Percentiles rank a stretch among this genome's conserved stretches.
These are phyloP conservation scores for Citrus maxima DNA, from an alignment of 345 rosid species.

Conservation along the genomic window DNA sequence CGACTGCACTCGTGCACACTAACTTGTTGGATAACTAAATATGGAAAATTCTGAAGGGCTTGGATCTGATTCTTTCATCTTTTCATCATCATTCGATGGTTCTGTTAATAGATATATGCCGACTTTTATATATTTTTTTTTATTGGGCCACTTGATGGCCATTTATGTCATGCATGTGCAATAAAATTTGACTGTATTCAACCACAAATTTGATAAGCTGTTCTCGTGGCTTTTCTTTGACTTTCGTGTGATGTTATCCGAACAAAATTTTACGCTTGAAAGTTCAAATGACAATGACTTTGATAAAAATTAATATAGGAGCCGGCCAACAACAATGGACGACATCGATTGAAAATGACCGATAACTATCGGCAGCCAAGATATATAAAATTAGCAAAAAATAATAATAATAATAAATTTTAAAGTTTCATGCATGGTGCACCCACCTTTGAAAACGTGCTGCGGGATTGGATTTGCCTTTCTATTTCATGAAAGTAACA, in stretches of 20 bases:
- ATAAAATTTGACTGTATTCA: neutral
- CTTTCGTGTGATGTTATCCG: neutral
- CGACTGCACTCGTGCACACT: neutral
- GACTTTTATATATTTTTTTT: neutral
- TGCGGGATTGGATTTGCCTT: neutral
- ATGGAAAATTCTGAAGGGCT: neutral
- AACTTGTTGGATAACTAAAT: neutral
- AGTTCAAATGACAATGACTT: neutral
- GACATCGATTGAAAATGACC: constrained; percentile 3
- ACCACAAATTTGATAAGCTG: too few relatives aligned
- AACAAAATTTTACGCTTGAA: neutral
- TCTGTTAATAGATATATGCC: constrained; percentile 9
- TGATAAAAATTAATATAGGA: neutral
- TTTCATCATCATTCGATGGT: constrained; percentile 8
- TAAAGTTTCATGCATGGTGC: neutral
- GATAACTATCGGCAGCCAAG: neutral
- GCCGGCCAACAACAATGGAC: constrained; percentile 1
- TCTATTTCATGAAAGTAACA: neutral
- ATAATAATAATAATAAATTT: neutral
- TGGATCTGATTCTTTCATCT: neutral
- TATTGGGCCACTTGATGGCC: neutral
- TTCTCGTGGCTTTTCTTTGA: neutral
- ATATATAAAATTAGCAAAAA: neutral
- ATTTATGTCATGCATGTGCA: constrained; percentile 9
- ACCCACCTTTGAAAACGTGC: neutral